phyloP scores from a whole-genome alignment of 768 basidiomycete species.

The Rhodotorula taiwanensis region DNA sequence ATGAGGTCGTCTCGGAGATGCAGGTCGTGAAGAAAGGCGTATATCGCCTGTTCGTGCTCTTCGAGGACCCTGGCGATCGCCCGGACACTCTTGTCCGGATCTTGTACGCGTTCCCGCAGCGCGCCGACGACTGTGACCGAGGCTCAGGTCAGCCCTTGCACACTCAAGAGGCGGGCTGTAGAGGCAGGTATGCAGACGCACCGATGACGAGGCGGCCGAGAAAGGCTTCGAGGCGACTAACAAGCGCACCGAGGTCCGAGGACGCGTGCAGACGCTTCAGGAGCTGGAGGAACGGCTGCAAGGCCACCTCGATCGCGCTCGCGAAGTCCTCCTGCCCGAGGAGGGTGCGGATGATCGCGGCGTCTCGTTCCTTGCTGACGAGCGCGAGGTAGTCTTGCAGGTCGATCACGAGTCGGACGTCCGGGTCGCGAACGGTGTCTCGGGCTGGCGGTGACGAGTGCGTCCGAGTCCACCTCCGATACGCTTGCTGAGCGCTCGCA shows the following conservation, averaged over 20 bases:
- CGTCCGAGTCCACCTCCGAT: slow-evolving; percentile 22
- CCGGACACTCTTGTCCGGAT: slow-evolving; percentile 34
- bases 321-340: slow-evolving; percentile 32
- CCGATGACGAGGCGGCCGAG: slow-evolving; percentile 33
- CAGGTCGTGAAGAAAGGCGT: slow-evolving; percentile 21
- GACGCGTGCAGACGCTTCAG: slow-evolving; percentile 18
- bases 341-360: slow-evolving; percentile 17
- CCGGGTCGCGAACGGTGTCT: slow-evolving; percentile 16
- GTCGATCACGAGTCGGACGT: slow-evolving; percentile 35
- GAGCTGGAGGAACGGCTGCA: slow-evolving; percentile 19
- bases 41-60: slow-evolving; percentile 22
- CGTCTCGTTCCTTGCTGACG: slow-evolving; percentile 20
- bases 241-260: slow-evolving; percentile 11
- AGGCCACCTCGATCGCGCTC: slow-evolving; percentile 22
- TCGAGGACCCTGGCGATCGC: slow-evolving; percentile 26
- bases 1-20: slow-evolving; percentile 29
- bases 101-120: slow-evolving; percentile 20
- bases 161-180: no score
- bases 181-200: not conserved
- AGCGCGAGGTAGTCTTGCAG: slow-evolving; percentile 24
- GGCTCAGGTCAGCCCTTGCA: no score
- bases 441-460: slow-evolving; percentile 11
- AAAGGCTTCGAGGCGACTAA: no score
- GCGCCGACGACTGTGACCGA: slow-evolving; percentile 27
- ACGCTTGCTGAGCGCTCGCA: slow-evolving; percentile 3